phyloP scores from a whole-genome alignment of 768 basidiomycete genomes.

The Naganishia vishniacii region DNA sequence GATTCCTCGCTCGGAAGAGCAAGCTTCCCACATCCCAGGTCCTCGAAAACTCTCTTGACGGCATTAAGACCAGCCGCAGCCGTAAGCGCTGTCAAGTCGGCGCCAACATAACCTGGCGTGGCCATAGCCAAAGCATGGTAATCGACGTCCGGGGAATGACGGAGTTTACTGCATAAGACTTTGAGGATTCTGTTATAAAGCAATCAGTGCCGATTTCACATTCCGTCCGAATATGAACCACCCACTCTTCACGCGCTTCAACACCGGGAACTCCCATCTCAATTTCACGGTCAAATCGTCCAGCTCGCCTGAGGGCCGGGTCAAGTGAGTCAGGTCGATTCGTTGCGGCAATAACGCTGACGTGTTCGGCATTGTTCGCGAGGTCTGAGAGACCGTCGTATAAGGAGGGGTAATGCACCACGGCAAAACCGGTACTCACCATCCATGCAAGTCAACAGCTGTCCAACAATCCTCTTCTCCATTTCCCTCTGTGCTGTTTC shows the following conservation, averaged over 20 bases:
- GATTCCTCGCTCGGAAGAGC: slow-evolving; percentile 27
- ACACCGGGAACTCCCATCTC: slow-evolving; percentile 96
- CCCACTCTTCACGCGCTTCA: slow-evolving; percentile 78
- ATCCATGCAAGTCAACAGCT: slow-evolving; percentile 97
- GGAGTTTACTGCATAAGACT: slow-evolving; percentile 75
- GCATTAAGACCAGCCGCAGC: slow-evolving; percentile 93
- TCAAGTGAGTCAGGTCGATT: slow-evolving; percentile 94
- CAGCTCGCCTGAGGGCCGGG: slow-evolving; percentile 83
- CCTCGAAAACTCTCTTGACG: slow-evolving; percentile 88
- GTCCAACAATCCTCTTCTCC: slow-evolving; percentile 95
- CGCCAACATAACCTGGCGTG: slow-evolving; percentile 95
- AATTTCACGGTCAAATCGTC: slow-evolving; percentile 95
- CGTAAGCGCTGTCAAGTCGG: slow-evolving; percentile 81
- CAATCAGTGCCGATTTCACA: neutral
- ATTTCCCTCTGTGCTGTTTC: slow-evolving; percentile 98
- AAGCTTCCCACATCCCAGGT: slow-evolving; percentile 56
- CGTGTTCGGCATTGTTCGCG: slow-evolving; percentile 82
- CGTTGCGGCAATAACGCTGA: slow-evolving; percentile 92
- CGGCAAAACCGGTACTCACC: slow-evolving; percentile 54
- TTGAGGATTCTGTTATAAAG: slow-evolving; percentile 66
- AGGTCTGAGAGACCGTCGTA: slow-evolving; percentile 59
- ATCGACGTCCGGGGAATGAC: slow-evolving; percentile 81
- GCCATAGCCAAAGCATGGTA: slow-evolving; percentile 78
- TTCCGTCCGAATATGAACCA: no score
- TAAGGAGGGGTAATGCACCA: neutral